These are phyloP conservation scores for Leishmania martiniquensis DNA, from an alignment of 208 protist species.

Conservation along the genomic window DNA sequence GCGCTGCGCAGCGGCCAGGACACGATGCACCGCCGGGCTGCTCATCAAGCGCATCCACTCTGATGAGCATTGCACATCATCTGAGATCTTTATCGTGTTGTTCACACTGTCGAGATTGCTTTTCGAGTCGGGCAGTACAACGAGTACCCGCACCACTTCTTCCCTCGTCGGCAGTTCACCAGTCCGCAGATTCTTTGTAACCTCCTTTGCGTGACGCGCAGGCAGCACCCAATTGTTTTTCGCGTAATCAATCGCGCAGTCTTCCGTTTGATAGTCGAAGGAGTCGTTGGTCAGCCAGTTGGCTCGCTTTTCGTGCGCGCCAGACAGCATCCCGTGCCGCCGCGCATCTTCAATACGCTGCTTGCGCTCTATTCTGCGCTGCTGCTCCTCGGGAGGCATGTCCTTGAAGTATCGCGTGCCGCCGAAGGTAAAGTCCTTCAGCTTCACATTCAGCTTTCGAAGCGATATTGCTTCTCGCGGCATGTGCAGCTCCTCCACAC, in stretches of 20 bases:
- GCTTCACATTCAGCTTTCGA: slow-evolving; percentile 89
- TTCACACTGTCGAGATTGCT: not conserved
- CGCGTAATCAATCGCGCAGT: slow-evolving; percentile 68
- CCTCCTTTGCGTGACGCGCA: slow-evolving; percentile 39
- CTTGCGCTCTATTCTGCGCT: slow-evolving; percentile 56
- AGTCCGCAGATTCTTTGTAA: slow-evolving; percentile 19
- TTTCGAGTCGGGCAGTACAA: slow-evolving; percentile 33
- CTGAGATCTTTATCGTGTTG: not conserved
- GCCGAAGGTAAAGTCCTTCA: slow-evolving; percentile 92
- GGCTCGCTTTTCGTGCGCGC: slow-evolving; percentile 3
- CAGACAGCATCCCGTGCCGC: slow-evolving; percentile 12
- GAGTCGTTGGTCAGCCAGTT: slow-evolving; percentile 80
- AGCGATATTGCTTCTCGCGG: slow-evolving; percentile 71
- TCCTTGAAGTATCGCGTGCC: slow-evolving; percentile 92
- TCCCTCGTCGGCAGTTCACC: not conserved
- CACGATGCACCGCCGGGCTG: slow-evolving; percentile 32
- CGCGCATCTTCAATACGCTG: slow-evolving; percentile 75
- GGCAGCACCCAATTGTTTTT: slow-evolving; percentile 49
- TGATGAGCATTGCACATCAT: slow-evolving; percentile 3
- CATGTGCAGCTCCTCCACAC: slow-evolving; percentile 62
- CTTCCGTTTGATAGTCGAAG: slow-evolving; percentile 92
- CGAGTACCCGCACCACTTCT: slow-evolving; percentile 29
- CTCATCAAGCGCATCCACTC: slow-evolving; percentile 42
- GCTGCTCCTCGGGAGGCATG: slow-evolving; percentile 77
- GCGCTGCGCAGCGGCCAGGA: slow-evolving; percentile 18